Percentiles rank a stretch among this genome's conserved stretches.
Conservation (phyloP, 2,329 filamentous ascomycete species). For the Botrytis medusae region DNA sequence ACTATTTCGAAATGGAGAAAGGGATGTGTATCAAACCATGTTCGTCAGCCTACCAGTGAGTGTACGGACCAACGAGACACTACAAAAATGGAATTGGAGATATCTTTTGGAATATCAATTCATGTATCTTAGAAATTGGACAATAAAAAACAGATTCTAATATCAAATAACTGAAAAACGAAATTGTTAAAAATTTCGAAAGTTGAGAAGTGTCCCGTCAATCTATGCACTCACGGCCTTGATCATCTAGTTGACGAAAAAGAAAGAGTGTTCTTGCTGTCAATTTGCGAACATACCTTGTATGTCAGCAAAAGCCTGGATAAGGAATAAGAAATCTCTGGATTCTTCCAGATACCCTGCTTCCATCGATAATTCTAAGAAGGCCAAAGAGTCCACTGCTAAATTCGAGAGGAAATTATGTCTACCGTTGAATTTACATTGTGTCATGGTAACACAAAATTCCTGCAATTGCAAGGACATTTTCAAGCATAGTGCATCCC, state of each 20-base stretch:
- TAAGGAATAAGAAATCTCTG: neutral
- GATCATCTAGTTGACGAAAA: neutral
- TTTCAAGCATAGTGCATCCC: neutral
- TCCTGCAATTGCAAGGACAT: neutral
- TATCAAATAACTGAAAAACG: no score
- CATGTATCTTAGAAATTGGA: no score
- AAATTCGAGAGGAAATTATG: neutral
- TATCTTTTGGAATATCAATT: no score
- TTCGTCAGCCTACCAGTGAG: neutral
- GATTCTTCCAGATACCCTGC: no score
- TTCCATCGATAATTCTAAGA: neutral
- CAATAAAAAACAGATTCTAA: no score
- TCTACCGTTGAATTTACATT: neutral
- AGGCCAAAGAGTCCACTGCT: neutral
- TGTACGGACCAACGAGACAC: no score
- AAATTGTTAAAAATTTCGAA: no score
- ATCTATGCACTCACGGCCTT: neutral
- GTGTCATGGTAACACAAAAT: neutral
- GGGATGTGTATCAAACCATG: neutral
- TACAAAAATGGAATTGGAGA: no score
- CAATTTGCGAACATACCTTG: neutral
- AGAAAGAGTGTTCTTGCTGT: neutral
- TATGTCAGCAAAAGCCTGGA: neutral
- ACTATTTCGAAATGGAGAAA: neutral
- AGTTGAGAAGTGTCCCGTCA: no score